Conservation (phyloP, 169 alveolate species). For the Plasmodium billcollinsi region DNA sequence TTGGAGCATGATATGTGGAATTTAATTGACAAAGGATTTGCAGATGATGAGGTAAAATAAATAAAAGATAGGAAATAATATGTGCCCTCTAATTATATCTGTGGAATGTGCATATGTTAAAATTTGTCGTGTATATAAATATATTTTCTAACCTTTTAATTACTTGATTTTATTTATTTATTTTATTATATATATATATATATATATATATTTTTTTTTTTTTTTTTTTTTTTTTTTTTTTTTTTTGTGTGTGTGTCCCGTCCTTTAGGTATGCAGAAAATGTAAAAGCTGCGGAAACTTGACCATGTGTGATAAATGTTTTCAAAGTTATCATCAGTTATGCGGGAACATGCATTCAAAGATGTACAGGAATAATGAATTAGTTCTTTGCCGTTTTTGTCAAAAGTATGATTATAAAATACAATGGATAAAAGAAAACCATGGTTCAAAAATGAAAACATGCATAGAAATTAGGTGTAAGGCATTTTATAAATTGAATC, state of each 20-base stretch:
- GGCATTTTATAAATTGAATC: slow-evolving; percentile 54
- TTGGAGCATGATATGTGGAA: slow-evolving; percentile 67
- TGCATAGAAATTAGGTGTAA: slow-evolving; percentile 46
- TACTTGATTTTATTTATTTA: background rate
- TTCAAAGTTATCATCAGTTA: slow-evolving; percentile 45
- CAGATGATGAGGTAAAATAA: slow-evolving; percentile 52
- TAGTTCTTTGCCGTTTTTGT: slow-evolving; percentile 50
- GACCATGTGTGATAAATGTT: slow-evolving; percentile 62
- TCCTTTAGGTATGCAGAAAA: slow-evolving; percentile 40
- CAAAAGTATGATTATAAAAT: slow-evolving; percentile 55
- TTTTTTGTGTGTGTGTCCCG: too few relatives aligned
- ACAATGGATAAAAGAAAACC: slow-evolving; percentile 44
- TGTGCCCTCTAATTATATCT: too few relatives aligned
- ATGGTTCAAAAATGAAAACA: slow-evolving; percentile 21
- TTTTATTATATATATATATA: background rate
- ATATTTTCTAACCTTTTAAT: too few relatives aligned
- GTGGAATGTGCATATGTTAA: too few relatives aligned
- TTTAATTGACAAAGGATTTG: slow-evolving; percentile 62
- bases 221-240: too few relatives aligned
- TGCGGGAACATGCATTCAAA: slow-evolving; percentile 66
- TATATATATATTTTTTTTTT: too few relatives aligned
- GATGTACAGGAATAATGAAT: slow-evolving; percentile 36
- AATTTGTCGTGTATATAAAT: too few relatives aligned
- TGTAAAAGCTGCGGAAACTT: slow-evolving; percentile 66
- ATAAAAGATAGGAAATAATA: background rate